Evolutionary conservation across 2,329 filamentous ascomycete species (phyloP), one percentile per base, ranked within the genome.

Genomic region (Sporothrix protearum): DNA sequence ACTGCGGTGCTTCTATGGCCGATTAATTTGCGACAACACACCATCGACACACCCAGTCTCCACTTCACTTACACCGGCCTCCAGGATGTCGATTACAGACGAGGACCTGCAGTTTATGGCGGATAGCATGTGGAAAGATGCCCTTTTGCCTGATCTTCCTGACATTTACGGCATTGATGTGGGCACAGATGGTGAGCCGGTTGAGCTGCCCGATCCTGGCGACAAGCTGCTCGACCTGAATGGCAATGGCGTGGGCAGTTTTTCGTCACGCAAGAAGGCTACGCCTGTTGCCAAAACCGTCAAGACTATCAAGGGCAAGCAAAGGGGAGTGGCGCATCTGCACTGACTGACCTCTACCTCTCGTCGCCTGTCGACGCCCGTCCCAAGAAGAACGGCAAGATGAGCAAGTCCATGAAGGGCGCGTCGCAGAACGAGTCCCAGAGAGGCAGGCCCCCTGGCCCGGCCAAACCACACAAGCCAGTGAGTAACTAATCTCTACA

Each of bases 341-440:
- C 45, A 10, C 7, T 42, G 59, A 63, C 57, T 3, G 59, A 71
- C 33, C 16, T 71, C 8, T 47, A 68, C 30, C 25, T 71, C 2
- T 70, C 72, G 4, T 68, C 72, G 12, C 70, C 36, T 1, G n/a
- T 28, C 28, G 39, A 61, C 47, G 19, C 28, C 12, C 67, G 25
- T 2, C 25, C 72, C 70, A 63, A 63, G 30, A 68, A 57, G 25
- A 42, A 42, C 12, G 14, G 42, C 30, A 73, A 73, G 45, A 47
- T 73, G 12, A 68, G 67, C 68, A 70, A 70, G 55, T 73, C 70
- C 12, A 72, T 73, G 70, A 68, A 66, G 16, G 70, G 72, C 0
- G 72, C 68, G 3, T 73, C 68, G 16, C 72, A 70, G n/a, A 72
- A 72, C 19, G 64, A 69, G 36, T 67, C 64, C 19, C 64, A 67